phyloP scores from a whole-genome alignment of 2,329 filamentous ascomycete genomes.

The Drechmeria coniospora region DNA sequence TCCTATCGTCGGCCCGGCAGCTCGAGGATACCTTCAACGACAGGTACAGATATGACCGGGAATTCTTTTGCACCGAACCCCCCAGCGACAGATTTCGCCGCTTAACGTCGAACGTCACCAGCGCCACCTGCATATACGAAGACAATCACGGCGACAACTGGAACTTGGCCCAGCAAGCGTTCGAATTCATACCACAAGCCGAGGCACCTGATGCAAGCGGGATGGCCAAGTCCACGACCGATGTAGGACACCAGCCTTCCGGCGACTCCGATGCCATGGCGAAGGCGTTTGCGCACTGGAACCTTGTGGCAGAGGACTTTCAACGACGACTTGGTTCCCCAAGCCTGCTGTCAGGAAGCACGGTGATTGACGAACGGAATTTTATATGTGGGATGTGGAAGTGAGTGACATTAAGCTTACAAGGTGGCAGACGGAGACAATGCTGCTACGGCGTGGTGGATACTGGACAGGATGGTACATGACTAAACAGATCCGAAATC shows the following conservation, averaged over 20 bases:
- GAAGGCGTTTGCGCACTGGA: slow-evolving; percentile 20
- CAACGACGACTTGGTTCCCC: slow-evolving; percentile 18
- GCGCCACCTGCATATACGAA: slow-evolving; percentile 57
- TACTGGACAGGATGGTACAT: not conserved
- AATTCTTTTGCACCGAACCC: slow-evolving; percentile 70
- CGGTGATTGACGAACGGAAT: slow-evolving; percentile 22
- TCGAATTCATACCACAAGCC: no score
- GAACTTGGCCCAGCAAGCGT: slow-evolving; percentile 46
- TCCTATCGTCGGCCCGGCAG: slow-evolving; percentile 38
- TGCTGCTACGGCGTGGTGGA: not conserved
- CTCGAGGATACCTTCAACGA: slow-evolving; percentile 46
- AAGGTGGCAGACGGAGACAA: not conserved
- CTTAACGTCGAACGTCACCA: slow-evolving; percentile 50
- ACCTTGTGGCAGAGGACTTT: slow-evolving; percentile 21
- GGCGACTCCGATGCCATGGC: slow-evolving; percentile 14
- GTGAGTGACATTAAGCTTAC: not conserved
- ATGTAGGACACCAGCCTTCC: no score
- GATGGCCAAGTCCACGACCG: no score
- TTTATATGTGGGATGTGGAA: slow-evolving; percentile 10
- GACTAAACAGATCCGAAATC: no score
- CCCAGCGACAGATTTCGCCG: slow-evolving; percentile 66
- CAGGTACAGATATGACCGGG: slow-evolving; percentile 76
- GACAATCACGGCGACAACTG: slow-evolving; percentile 62
- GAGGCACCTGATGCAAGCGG: no score
- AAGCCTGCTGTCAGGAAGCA: slow-evolving; percentile 20